Evolutionary conservation across 2,329 filamentous ascomycete genomes (phyloP).

Genomic region (Phialophora macrospora): DNA sequence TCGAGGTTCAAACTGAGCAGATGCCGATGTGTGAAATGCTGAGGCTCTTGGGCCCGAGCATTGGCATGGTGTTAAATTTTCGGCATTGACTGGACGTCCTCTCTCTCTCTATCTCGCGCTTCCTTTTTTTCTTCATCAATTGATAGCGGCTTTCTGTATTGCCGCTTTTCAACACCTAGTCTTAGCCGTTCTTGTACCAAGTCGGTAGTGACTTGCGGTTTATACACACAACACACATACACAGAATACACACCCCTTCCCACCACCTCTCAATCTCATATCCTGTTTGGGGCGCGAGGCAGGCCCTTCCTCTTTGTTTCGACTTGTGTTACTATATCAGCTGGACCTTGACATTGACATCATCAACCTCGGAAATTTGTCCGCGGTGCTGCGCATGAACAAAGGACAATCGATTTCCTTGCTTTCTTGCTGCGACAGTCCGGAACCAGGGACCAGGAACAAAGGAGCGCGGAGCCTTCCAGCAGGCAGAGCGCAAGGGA

Average conservation of each 20-base stretch:
- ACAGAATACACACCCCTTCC: background rate
- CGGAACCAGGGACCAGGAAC: background rate
- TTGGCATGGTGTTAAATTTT: conserved; percentile 3
- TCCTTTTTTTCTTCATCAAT: background rate
- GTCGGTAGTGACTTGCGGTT: background rate
- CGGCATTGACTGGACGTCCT: background rate
- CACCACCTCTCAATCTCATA: background rate
- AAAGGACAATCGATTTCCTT: background rate
- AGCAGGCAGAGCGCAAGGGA: no score
- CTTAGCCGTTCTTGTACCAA: background rate
- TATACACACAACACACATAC: background rate
- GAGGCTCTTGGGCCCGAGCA: conserved; percentile 1
- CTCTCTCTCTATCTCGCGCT: background rate
- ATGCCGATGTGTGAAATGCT: background rate
- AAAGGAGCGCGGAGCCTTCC: background rate
- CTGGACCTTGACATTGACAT: background rate
- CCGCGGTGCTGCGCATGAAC: background rate
- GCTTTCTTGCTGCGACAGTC: background rate
- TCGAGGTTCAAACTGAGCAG: background rate
- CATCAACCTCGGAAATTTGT: background rate
- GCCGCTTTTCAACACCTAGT: background rate
- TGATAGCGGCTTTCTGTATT: background rate
- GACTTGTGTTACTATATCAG: background rate
- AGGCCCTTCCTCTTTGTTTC: background rate
- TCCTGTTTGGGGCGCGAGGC: background rate